Conservation (phyloP, 805 yeast genomes). For the Yarrowia sp. region DNA sequence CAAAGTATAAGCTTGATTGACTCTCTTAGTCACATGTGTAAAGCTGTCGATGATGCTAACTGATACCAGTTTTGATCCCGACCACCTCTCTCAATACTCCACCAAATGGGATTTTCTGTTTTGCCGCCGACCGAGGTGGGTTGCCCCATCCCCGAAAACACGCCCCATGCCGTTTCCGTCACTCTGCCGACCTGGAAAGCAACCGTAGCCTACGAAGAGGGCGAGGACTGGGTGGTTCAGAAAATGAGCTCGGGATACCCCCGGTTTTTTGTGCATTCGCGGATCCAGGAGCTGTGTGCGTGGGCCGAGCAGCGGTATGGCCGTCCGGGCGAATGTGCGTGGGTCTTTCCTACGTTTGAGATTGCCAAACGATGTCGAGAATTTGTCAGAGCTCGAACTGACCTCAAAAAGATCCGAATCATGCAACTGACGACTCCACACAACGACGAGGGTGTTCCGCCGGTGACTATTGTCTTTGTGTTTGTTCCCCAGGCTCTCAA, state of each 20-base stretch:
- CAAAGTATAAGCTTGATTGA: constrained; percentile 15
- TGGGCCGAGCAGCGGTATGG: constrained; percentile 69
- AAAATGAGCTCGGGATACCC: constrained; percentile 91
- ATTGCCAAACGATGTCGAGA: constrained; percentile 87
- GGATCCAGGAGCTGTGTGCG: constrained; percentile 48
- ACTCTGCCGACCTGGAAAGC: constrained; percentile 96
- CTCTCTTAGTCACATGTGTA: constrained; percentile 25
- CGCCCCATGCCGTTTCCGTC: constrained; percentile 93
- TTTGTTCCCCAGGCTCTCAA: constrained; percentile 69
- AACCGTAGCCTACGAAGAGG: constrained; percentile 90
- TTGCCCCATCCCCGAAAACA: constrained; percentile 84
- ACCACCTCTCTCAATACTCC: not conserved
- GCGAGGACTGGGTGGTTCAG: constrained; percentile 77
- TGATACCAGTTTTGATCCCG: not conserved
- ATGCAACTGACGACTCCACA: constrained; percentile 72
- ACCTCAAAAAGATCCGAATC: constrained; percentile 58
- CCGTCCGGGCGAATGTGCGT: constrained; percentile 73
- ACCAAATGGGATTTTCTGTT: constrained; percentile 16
- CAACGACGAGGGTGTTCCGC: constrained; percentile 50
- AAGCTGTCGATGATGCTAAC: not conserved
- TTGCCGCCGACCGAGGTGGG: constrained; percentile 64
- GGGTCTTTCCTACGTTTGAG: constrained; percentile 77
- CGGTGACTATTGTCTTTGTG: constrained; percentile 66
- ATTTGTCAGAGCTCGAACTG: constrained; percentile 58
- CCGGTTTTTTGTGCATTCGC: constrained; percentile 52